Evolutionary conservation across 139 green algal genomes (phyloP).

Genomic region (Chlorella sp.): DNA sequence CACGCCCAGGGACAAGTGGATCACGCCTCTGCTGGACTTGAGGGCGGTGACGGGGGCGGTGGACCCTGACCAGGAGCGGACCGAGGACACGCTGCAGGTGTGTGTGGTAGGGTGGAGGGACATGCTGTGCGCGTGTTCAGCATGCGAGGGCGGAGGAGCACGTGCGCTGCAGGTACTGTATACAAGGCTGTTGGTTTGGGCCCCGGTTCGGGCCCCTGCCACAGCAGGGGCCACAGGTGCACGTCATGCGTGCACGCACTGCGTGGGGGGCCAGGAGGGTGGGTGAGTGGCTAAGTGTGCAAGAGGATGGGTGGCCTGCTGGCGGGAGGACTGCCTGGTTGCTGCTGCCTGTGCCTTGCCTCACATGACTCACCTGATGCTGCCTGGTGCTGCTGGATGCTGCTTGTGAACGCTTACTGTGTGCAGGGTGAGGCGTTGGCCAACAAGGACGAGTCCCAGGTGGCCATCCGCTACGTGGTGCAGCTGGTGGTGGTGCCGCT

Average conservation of each 20-base stretch:
- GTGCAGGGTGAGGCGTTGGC: conserved; percentile 64
- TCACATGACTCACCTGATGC: background rate
- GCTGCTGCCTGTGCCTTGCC: too few species aligned
- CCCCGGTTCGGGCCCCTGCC: too few species aligned
- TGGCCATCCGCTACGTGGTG: conserved; percentile 42
- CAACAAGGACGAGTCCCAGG: conserved; percentile 73
- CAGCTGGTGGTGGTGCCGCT: conserved; percentile 59
- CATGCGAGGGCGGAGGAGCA: conserved; percentile 29
- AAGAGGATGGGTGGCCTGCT: too few species aligned
- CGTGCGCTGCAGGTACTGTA: conserved; percentile 15
- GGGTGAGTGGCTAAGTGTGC: too few species aligned
- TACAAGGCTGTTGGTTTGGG: too few species aligned
- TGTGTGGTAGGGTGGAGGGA: background rate
- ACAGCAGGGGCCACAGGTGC: too few species aligned
- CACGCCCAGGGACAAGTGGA: conserved; percentile 53
- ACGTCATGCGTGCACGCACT: too few species aligned
- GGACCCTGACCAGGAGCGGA: conserved; percentile 46
- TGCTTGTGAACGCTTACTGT: too few species aligned
- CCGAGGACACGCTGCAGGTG: conserved; percentile 29
- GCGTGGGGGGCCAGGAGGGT: too few species aligned
- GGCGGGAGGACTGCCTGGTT: too few species aligned
- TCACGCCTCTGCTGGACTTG: conserved; percentile 51
- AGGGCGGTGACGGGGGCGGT: conserved; percentile 36
- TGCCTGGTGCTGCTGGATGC: background rate
- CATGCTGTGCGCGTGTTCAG: background rate